Percentiles rank a stretch among this genome's conserved stretches.
Conservation (phyloP, 1,284 basidiomycete genomes). For the Limonomyces culmigenus region DNA sequence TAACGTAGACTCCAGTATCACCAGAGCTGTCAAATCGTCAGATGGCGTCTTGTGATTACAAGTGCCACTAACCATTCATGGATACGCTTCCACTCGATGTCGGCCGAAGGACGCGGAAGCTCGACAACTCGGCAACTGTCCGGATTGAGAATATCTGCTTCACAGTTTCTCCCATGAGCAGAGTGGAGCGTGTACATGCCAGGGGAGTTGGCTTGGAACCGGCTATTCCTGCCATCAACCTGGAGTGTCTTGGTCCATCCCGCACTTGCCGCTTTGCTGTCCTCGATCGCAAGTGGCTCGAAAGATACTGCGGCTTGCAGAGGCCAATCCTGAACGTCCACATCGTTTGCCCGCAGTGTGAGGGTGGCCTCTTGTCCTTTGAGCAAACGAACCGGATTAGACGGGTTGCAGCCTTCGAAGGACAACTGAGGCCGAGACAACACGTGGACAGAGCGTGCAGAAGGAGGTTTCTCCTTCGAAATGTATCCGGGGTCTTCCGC, state of each 20-base stretch:
- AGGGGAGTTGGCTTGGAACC: slow-evolving; percentile 36
- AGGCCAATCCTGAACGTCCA: slow-evolving; percentile 43
- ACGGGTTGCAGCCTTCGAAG: slow-evolving; percentile 60
- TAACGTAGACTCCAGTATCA: slow-evolving; percentile 82
- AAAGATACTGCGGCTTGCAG: slow-evolving; percentile 52
- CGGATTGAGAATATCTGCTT: slow-evolving; percentile 69
- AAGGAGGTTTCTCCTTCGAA: too few species aligned
- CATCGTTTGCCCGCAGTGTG: slow-evolving; percentile 28
- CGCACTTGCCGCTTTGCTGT: too few species aligned
- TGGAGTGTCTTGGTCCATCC: slow-evolving; percentile 49
- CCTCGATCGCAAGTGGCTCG: slow-evolving; percentile 25
- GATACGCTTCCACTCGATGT: slow-evolving; percentile 81
- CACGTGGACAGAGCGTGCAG: slow-evolving; percentile 4
- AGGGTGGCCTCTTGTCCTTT: slow-evolving; percentile 48
- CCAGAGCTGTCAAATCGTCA: slow-evolving; percentile 48
- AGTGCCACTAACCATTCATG: slow-evolving; percentile 77
- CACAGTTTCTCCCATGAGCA: slow-evolving; percentile 62
- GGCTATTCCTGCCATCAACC: slow-evolving; percentile 27
- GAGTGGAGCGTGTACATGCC: slow-evolving; percentile 74
- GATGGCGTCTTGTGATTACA: neutral
- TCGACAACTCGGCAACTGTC: slow-evolving; percentile 63
- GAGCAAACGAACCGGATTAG: slow-evolving; percentile 57
- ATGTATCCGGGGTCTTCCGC: too few species aligned
- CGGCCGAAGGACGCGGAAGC: slow-evolving; percentile 59
- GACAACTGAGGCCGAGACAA: too few species aligned